phyloP scores from a whole-genome alignment of 2,329 filamentous ascomycete species.

The Talaromyces islandicus region DNA sequence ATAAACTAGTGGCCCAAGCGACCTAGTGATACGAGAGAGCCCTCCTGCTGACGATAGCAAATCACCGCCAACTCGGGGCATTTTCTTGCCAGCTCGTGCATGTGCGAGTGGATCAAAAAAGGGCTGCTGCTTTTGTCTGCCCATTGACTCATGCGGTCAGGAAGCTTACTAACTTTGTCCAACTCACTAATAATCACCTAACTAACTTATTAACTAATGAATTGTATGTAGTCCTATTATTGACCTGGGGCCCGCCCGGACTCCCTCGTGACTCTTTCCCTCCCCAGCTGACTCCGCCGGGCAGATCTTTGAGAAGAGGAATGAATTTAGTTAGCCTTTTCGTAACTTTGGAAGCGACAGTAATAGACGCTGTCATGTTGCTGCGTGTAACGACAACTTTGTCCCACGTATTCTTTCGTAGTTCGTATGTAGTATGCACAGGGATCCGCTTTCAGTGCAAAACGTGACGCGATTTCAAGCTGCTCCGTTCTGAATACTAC shows the following conservation, averaged over 20 bases:
- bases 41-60: neutral
- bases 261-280: neutral
- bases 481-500: neutral
- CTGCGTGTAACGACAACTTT: neutral
- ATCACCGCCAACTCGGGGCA: neutral
- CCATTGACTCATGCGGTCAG: neutral
- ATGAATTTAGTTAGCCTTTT: too few species aligned
- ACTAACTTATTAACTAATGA: neutral
- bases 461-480: neutral
- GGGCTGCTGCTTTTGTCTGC: too few species aligned
- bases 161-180: neutral
- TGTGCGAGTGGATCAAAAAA: neutral
- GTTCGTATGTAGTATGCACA: neutral
- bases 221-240: too few species aligned
- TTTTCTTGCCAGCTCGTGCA: neutral
- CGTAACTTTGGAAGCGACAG: neutral
- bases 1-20: neutral
- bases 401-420: neutral
- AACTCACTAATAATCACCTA: too few species aligned
- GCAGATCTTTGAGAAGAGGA: too few species aligned
- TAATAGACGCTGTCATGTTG: neutral
- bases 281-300: neutral
- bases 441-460: neutral
- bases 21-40: neutral
- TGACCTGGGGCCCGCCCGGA: too few species aligned